Conservation (phyloP, 306 rosid species). For the Abrus pulchellus region DNA sequence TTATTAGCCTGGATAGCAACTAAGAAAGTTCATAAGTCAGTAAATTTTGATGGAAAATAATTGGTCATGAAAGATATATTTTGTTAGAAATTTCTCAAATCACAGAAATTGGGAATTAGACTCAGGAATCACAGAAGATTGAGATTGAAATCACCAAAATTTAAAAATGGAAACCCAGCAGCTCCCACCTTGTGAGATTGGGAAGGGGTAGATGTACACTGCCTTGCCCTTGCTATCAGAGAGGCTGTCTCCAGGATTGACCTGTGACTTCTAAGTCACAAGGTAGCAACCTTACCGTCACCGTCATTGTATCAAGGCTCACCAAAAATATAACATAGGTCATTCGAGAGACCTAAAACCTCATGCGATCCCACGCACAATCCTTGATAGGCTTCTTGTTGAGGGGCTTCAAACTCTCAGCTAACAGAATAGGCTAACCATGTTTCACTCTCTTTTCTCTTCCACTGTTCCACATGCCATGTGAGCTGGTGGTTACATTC, state of each 20-base stretch:
- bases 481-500: not conserved
- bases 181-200: not conserved
- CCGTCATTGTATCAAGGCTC: too few species aligned
- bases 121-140: not conserved
- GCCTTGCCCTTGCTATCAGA: not conserved
- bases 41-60: not conserved
- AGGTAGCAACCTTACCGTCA: not conserved
- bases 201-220: not conserved
- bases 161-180: not conserved
- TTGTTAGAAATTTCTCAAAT: slow-evolving; percentile 14
- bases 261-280: not conserved
- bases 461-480: too few species aligned
- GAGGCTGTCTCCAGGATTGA: not conserved
- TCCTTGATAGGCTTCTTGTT: too few species aligned
- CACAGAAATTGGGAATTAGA: slow-evolving; percentile 7
- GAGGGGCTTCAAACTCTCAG: too few species aligned
- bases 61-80: not conserved
- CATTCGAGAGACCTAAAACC: too few species aligned
- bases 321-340: too few species aligned
- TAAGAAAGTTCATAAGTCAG: not conserved
- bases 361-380: too few species aligned
- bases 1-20: slow-evolving; percentile 3
- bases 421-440: too few species aligned
- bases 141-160: not conserved
- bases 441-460: too few species aligned